These are phyloP conservation scores for Gossypium anomalum DNA, from an alignment of 345 rosid species.

Conservation along the genomic window DNA sequence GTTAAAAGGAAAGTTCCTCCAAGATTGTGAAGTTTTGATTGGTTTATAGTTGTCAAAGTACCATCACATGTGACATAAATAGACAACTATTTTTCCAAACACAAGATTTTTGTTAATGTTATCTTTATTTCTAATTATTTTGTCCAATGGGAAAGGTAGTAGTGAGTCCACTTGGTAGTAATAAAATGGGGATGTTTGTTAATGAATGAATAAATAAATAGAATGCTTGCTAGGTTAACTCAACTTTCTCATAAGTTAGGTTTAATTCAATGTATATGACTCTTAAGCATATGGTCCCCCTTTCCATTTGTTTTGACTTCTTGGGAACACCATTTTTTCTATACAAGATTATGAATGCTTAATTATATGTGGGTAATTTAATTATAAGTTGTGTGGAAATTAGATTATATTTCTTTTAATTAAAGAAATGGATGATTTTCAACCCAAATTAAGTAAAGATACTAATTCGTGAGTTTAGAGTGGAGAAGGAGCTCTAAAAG, in stretches of 20 bases:
- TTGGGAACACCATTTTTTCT: background rate
- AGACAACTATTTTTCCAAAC: background rate
- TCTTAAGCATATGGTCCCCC: background rate
- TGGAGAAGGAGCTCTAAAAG: no score
- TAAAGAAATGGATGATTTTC: no score
- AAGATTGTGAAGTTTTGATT: background rate
- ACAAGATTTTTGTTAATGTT: background rate
- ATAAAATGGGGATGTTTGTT: background rate
- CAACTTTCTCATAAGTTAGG: background rate
- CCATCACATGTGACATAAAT: background rate
- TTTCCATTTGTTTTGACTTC: background rate
- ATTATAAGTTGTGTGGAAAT: no score
- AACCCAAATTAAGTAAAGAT: no score
- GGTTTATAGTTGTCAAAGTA: background rate
- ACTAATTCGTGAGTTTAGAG: no score
- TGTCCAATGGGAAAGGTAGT: background rate
- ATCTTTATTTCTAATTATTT: background rate
- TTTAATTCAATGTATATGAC: background rate
- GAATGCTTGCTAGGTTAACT: background rate
- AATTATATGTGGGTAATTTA: no score
- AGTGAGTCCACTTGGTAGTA: background rate
- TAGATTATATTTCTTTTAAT: no score
- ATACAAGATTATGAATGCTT: no score
- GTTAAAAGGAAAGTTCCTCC: background rate
- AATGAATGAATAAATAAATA: background rate